Base-by-base conservation (phyloP, 169 alveolate genomes). In the Eimeria mitis region DNA sequence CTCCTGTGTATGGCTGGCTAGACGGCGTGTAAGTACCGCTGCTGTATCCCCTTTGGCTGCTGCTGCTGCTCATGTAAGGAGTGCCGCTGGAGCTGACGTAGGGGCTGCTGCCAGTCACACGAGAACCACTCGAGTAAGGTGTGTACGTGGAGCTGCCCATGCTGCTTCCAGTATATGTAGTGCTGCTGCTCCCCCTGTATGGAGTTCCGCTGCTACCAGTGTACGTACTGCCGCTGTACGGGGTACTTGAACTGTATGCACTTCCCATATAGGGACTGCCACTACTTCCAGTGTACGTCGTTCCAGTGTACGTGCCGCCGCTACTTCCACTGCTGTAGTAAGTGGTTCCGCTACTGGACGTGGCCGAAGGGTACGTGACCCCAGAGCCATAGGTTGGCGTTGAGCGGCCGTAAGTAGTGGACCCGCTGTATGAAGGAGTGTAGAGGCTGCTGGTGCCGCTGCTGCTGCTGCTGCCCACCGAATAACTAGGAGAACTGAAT, bases 241-340 rank as follows among this genome's bases (percentile, higher is more conserved):
- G 47, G 42, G 78, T 31, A 37, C 78, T 16, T 68, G 49, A 3
- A 34, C 78, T 68, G 78, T 68, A 68, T n/a, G 78, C 13, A n/a
- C 49, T 68, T 68, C 78, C 78, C 14, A 34, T 34, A 23, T 68
- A 68, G 5, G 78, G 21, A 23, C 28, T 34, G 47, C 78, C 47
- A 21, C 63, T 75, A 19, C 85, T 75, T 75, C 85, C 85, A 4
- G 63, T 75, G 85, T 75, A 75, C 59, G 85, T 75, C 4, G 63
- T 23, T 59, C 79, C 91, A 25, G 76, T 56, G 78, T 85, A 85
- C 42, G 91, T 40, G 49, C 42, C 16, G 56, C 79, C 91, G 23
- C 81, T 61, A 49, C 78, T 85, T 19, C 91, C 91, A 42, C 91
- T 59, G 91, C 91, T 56, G 79, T 85, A 85, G 78, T 40, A 85